Evolutionary conservation across 169 alveolate species (phyloP).

Genomic region (Eimeria necatrix): DNA sequence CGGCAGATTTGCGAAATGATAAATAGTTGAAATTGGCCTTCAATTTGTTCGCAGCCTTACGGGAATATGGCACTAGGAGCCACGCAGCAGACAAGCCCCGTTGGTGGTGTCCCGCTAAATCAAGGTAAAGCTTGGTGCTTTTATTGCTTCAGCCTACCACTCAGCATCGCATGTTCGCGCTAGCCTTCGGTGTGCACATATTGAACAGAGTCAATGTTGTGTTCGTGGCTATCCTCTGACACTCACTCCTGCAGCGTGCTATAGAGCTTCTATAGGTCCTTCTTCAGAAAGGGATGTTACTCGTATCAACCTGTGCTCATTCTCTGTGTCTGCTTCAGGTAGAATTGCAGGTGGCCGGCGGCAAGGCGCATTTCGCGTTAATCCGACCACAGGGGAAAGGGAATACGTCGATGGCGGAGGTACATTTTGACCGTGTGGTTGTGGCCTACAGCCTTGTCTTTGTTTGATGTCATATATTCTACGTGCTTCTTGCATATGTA

Average conservation of each 20-base stretch:
- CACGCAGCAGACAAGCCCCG: conserved; percentile 62
- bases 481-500: no score
- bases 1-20: no score
- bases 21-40: not conserved
- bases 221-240: no score
- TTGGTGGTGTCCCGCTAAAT: conserved; percentile 47
- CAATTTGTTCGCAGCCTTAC: conserved; percentile 59
- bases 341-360: conserved; percentile 44
- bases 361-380: conserved; percentile 78
- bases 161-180: not conserved
- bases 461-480: no score
- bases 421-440: not conserved
- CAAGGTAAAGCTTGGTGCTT: conserved; percentile 35
- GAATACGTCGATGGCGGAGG: conserved; percentile 76
- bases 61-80: conserved; percentile 75
- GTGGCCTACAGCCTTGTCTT: no score
- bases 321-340: conserved; percentile 46
- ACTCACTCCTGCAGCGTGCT: no score
- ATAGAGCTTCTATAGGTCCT: no score
- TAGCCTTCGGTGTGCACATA: no score
- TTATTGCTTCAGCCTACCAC: not conserved
- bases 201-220: no score
- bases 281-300: no score
- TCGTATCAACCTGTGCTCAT: not conserved
- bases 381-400: conserved; percentile 65